Percentiles rank a stretch among this genome's conserved stretches.
Conservation (phyloP, 1,139 yeast genomes). For the Meyerozyma elateridarum region DNA sequence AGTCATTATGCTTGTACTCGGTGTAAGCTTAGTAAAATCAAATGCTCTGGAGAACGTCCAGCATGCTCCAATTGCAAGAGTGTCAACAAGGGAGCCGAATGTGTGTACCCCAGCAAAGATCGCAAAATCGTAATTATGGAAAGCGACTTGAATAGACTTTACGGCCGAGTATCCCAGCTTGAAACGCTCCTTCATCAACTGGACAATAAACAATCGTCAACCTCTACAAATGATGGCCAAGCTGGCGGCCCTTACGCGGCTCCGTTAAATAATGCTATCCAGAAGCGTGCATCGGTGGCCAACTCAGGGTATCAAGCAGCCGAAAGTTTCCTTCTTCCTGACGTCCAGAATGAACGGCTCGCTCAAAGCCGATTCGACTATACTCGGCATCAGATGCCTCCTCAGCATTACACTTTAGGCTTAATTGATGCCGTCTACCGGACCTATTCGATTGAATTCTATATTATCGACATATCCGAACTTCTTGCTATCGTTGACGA, state of each 20-base stretch:
- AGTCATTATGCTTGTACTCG: conserved; percentile 30
- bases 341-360: conserved; percentile 23
- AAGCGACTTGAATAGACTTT: conserved; percentile 42
- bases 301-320: conserved; percentile 4
- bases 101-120: conserved; percentile 47
- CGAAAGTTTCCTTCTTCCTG: conserved; percentile 20
- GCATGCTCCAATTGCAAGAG: conserved; percentile 36
- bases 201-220: conserved; percentile 2
- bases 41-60: conserved; percentile 42
- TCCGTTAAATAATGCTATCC: not conserved
- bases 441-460: conserved; percentile 38
- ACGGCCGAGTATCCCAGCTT: conserved; percentile 34
- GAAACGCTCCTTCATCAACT: conserved; percentile 16
- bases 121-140: conserved; percentile 50
- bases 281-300: not conserved
- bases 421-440: conserved; percentile 27
- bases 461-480: conserved; percentile 30
- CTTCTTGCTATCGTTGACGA: conserved; percentile 25
- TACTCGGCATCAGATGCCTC: conserved; percentile 25
- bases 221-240: not conserved
- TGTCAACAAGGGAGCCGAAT: conserved; percentile 29
- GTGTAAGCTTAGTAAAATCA: conserved; percentile 35
- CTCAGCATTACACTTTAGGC: conserved; percentile 22
- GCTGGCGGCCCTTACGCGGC: not conserved
- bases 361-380: conserved; percentile 21